Evolutionary conservation across 2,329 filamentous ascomycete species (phyloP).

Genomic region (Diaporthe destruens): DNA sequence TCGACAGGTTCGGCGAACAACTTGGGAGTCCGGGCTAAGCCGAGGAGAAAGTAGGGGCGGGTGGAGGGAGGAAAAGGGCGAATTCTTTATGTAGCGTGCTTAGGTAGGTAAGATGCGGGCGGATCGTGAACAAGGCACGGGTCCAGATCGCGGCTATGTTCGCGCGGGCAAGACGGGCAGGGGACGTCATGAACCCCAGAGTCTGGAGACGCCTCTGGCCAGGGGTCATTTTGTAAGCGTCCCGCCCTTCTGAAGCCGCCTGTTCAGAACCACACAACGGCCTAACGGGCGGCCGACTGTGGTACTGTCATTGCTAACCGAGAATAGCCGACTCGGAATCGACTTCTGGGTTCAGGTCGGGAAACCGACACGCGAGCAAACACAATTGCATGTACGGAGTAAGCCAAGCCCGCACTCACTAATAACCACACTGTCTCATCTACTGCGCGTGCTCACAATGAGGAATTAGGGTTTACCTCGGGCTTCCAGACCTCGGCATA

Average conservation of each 20-base stretch:
- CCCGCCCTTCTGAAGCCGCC: slow-evolving; percentile 29
- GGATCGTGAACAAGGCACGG: slow-evolving; percentile 28
- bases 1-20: background rate
- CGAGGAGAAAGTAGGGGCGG: background rate
- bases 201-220: slow-evolving; percentile 23
- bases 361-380: background rate
- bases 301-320: background rate
- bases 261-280: background rate
- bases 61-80: background rate
- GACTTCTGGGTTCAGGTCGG: background rate
- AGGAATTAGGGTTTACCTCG: background rate
- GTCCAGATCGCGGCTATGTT: slow-evolving; percentile 15
- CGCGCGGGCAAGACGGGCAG: slow-evolving; percentile 7
- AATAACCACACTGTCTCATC: background rate
- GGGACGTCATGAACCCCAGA: slow-evolving; percentile 38
- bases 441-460: background rate
- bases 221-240: slow-evolving; percentile 40
- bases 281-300: background rate
- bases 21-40: background rate
- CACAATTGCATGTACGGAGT: slow-evolving; percentile 31
- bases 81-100: slow-evolving; percentile 16
- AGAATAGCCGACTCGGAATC: slow-evolving; percentile 28
- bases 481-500: background rate
- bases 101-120: slow-evolving; percentile 22
- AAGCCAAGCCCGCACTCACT: background rate